phyloP scores from a whole-genome alignment of 2,329 filamentous ascomycete genomes.

The Colletotrichum spinosum region DNA sequence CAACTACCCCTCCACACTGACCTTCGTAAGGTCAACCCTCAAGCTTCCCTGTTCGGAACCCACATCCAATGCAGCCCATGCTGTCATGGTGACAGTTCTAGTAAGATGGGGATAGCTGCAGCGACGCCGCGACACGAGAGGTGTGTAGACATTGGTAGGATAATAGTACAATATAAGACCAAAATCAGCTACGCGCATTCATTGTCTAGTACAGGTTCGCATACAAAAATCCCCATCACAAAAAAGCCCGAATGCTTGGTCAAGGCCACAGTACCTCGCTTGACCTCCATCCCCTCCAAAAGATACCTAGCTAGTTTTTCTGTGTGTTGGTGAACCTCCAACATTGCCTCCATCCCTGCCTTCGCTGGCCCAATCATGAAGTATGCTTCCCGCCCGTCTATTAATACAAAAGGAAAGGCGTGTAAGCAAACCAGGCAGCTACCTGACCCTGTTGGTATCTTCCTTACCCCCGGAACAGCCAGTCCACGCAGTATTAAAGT shows the following conservation, averaged over 20 bases:
- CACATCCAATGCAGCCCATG: background rate
- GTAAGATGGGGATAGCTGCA: too few relatives aligned
- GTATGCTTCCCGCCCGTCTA: slow-evolving; percentile 37
- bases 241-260: slow-evolving; percentile 25
- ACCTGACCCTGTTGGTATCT: slow-evolving; percentile 32
- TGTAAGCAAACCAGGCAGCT: slow-evolving; percentile 31
- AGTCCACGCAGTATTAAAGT: slow-evolving; percentile 36
- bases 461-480: slow-evolving; percentile 30
- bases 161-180: background rate
- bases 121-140: too few relatives aligned
- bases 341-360: slow-evolving; percentile 33
- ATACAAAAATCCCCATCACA: slow-evolving; percentile 28
- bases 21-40: slow-evolving; percentile 29
- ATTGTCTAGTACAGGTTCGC: slow-evolving; percentile 36
- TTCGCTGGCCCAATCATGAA: slow-evolving; percentile 34
- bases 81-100: too few relatives aligned
- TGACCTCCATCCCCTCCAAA: slow-evolving; percentile 5
- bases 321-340: slow-evolving; percentile 31
- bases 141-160: too few relatives aligned
- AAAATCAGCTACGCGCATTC: slow-evolving; percentile 28
- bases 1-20: slow-evolving; percentile 27
- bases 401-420: slow-evolving; percentile 30
- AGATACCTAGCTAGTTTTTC: slow-evolving; percentile 23
- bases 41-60: slow-evolving; percentile 23
- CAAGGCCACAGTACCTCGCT: slow-evolving; percentile 13